phyloP scores from a whole-genome alignment of 306 rosid genomes.

The Dalbergia oliveri region DNA sequence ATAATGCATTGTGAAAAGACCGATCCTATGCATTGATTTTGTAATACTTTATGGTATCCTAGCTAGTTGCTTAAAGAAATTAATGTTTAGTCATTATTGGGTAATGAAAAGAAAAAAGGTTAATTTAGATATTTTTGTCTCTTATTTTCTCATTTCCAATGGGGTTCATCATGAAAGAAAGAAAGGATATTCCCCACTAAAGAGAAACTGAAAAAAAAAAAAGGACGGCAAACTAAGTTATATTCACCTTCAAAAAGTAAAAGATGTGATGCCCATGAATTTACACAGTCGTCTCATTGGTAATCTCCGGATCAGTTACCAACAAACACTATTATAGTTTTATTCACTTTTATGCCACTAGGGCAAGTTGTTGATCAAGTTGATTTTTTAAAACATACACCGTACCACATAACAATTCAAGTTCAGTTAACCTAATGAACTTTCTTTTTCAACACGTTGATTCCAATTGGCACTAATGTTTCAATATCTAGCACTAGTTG shows the following conservation, averaged over 20 bases:
- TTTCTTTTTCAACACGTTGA: conserved; percentile 1
- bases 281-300: not conserved
- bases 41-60: not conserved
- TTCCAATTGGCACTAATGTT: conserved; percentile 9
- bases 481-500: not conserved
- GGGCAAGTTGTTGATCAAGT: conserved; percentile 44
- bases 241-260: not conserved
- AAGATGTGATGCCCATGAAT: not conserved
- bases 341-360: conserved; percentile 18
- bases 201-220: not conserved
- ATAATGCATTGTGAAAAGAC: not conserved
- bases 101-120: not conserved
- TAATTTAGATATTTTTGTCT: not conserved
- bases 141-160: not conserved
- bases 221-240: not conserved
- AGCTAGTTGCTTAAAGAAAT: conserved; percentile 15
- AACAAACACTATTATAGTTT: conserved; percentile 10
- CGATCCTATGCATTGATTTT: conserved; percentile 11
- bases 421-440: conserved; percentile 9
- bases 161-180: not conserved
- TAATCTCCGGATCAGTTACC: conserved; percentile 10
- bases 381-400: conserved; percentile 15
- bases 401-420: not conserved
- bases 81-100: not conserved
- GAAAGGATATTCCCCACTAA: conserved; percentile 24